These are phyloP conservation scores for Arthrinium puccinioides DNA, from an alignment of 2,329 filamentous ascomycete genomes.

Conservation along the genomic window DNA sequence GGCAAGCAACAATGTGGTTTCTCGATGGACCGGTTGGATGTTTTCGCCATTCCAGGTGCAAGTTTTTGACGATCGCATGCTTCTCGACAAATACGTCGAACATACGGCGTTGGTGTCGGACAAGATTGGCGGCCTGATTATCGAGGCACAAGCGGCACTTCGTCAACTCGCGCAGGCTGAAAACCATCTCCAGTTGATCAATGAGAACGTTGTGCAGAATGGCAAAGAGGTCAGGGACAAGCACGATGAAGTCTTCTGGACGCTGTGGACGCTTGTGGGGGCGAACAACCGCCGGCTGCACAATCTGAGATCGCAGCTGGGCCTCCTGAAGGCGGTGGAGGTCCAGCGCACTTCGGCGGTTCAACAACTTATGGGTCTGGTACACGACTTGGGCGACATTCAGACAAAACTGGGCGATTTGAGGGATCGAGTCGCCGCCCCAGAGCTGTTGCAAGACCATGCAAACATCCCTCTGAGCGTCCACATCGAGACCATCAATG, in stretches of 20 bases:
- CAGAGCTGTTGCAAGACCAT: slow-evolving; percentile 48
- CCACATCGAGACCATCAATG: slow-evolving; percentile 68
- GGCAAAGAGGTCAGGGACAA: slow-evolving; percentile 49
- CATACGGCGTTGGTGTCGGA: slow-evolving; percentile 65
- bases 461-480: slow-evolving; percentile 57
- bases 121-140: slow-evolving; percentile 60
- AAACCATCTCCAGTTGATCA: slow-evolving; percentile 61
- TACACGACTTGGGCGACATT: slow-evolving; percentile 69
- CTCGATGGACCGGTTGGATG: slow-evolving; percentile 33
- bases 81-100: slow-evolving; percentile 68
- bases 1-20: slow-evolving; percentile 24
- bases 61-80: slow-evolving; percentile 50
- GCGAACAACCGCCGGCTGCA: slow-evolving; percentile 55
- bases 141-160: slow-evolving; percentile 63
- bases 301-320: slow-evolving; percentile 56
- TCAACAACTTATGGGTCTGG: slow-evolving; percentile 59
- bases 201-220: slow-evolving; percentile 60
- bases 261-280: slow-evolving; percentile 69
- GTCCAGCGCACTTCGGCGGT: slow-evolving; percentile 59
- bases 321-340: slow-evolving; percentile 58
- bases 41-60: slow-evolving; percentile 57
- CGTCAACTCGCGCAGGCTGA: slow-evolving; percentile 61
- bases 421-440: slow-evolving; percentile 61
- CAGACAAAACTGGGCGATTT: slow-evolving; percentile 64
- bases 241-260: slow-evolving; percentile 59